Evolutionary conservation across 2,329 filamentous ascomycete genomes (phyloP).

Genomic region (Byssoonygena ceratinophila): DNA sequence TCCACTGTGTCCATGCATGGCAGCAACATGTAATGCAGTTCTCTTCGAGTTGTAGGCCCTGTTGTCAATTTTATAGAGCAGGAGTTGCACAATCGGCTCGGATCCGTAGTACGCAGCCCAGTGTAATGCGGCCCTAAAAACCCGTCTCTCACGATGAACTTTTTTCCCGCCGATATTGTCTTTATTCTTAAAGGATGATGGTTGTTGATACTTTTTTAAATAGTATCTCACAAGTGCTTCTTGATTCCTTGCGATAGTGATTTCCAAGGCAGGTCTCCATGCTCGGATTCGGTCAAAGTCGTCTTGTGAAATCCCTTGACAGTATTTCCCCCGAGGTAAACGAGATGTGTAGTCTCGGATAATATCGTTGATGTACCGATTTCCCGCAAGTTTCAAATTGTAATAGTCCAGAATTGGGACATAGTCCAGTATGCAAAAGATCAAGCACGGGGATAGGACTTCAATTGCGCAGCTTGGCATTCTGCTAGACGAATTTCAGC

Average conservation of each 20-base stretch:
- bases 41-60: background rate
- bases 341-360: constrained; percentile 5
- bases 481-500: background rate
- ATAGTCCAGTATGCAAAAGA: constrained; percentile 2
- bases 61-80: constrained; percentile 1
- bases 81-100: constrained; percentile 3
- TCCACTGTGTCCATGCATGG: background rate
- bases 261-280: constrained; percentile 7
- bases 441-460: background rate
- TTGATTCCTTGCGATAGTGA: constrained; percentile 10
- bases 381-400: constrained; percentile 8
- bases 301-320: constrained; percentile 2
- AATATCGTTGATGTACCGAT: constrained; percentile 9
- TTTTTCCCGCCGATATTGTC: background rate
- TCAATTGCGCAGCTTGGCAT: background rate
- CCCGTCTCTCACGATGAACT: background rate
- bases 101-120: constrained; percentile 9
- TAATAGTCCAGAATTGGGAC: constrained; percentile 12
- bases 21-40: constrained; percentile 10
- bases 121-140: constrained; percentile 2
- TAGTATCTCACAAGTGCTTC: background rate
- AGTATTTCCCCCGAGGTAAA: background rate
- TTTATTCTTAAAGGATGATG: background rate
- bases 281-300: background rate
- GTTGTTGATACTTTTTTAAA: background rate